Evolutionary conservation across 2,329 filamentous ascomycete species (phyloP), one percentile per base, ranked within the genome.

Genomic region (Sporothrix sp.): DNA sequence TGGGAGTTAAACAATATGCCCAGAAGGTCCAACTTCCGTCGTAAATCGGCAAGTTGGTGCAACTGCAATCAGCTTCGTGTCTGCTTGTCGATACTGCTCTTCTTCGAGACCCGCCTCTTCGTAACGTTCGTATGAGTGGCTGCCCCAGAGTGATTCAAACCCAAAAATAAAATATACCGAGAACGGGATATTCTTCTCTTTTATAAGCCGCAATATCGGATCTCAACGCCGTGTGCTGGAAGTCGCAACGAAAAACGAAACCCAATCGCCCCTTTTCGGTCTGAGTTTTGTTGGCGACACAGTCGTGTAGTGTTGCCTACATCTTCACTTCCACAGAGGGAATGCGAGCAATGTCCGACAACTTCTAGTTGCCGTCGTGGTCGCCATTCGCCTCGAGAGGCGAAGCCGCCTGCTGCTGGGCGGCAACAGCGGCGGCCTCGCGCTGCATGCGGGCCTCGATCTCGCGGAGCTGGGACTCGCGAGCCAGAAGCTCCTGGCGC

Each of bases 381-480:
- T 77, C 73, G 65, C 74, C 76, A 59, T 79, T 79, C 60, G 75
- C 67, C 59, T 81, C 76, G 59, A 65, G 58, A 49, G 63, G 60
- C 52, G 52, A 57, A 59, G 49, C 38, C 28, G 58, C 50, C 8
- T 56, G 55, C 52, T 63, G 66, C 47, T 66, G 63, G 47, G 63
- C 63, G 45, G 74, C 72, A n/a, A 61, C 63, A 44, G 74, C 72
- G 64, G 79, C 83, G 58, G 82, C 77, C 72, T 95, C 88, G 67
- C 90, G 83, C 66, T 90, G 84, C 91, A 97, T 96, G 65, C 91
- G 85, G 57, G 90, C 91, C 72, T 97, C 91, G 66, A 98, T 96
- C 76, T 98, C 93, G 71, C 93, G 91, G 62, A 98, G 82, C 74
- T 98, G 93, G 64, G 89, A 95, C 75, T 98, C 93, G 69, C 93